A percentile compares a stretch with the other conserved stretches of the same genome.
These are phyloP conservation scores for Cryptococcus hybrid DNA, from an alignment of 1,284 basidiomycete genomes.

Conservation along the genomic window DNA sequence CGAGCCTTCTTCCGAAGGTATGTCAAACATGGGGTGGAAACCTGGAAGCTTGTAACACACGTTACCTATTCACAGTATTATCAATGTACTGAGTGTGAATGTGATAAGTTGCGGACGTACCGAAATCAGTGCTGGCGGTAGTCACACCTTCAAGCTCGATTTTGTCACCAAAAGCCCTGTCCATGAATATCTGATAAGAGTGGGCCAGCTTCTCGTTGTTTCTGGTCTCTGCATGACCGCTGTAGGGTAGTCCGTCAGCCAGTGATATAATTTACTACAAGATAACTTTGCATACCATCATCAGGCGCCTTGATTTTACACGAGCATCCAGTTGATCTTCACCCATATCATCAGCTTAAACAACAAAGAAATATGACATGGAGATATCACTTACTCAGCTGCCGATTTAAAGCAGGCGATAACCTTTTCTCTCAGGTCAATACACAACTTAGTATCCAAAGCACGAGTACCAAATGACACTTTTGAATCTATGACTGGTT, in stretches of 20 bases:
- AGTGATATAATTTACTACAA: not conserved
- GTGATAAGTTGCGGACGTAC: slow-evolving; percentile 1
- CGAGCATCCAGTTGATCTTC: slow-evolving; percentile 24
- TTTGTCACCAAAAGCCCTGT: slow-evolving; percentile 18
- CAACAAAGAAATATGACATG: not conserved
- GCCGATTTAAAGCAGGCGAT: slow-evolving; percentile 26
- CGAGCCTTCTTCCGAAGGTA: slow-evolving; percentile 18
- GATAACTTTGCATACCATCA: not conserved
- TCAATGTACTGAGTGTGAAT: not conserved
- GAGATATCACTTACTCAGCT: slow-evolving; percentile 14
- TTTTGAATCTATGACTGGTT: slow-evolving; percentile 27
- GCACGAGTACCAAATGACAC: slow-evolving; percentile 44
- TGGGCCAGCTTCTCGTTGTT: slow-evolving; percentile 24
- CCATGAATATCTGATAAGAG: slow-evolving; percentile 29
- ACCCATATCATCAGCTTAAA: slow-evolving; percentile 35
- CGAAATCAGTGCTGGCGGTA: slow-evolving; percentile 31
- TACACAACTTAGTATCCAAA: slow-evolving; percentile 19
- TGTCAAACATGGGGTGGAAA: slow-evolving; percentile 22
- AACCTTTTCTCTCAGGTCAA: slow-evolving; percentile 22
- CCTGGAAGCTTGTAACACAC: slow-evolving; percentile 27
- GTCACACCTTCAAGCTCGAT: slow-evolving; percentile 21
- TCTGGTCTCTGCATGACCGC: slow-evolving; percentile 25
- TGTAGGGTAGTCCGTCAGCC: not conserved
- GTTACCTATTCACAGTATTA: slow-evolving; percentile 13
- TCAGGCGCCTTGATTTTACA: slow-evolving; percentile 14